Conservation (phyloP, 331 rosid genomes). For the Erythrophleum ivorense region DNA sequence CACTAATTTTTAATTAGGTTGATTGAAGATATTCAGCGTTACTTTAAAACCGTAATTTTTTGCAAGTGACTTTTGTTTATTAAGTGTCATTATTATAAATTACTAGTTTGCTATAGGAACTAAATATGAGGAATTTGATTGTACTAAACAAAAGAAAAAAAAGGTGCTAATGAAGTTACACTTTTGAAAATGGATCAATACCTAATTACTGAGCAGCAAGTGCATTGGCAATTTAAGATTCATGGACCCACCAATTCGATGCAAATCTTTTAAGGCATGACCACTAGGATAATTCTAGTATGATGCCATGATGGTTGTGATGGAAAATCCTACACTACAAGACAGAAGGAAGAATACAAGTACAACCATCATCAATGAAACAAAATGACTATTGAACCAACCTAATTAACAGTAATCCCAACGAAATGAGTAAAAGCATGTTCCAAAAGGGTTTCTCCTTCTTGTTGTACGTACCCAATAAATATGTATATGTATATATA, state of each 20-base stretch:
- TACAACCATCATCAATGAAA: constrained; percentile 25
- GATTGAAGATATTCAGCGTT: too few species aligned
- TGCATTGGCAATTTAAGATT: constrained; percentile 15
- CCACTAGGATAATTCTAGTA: constrained; percentile 95
- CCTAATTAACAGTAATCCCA: constrained; percentile 78
- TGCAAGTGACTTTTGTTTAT: too few species aligned
- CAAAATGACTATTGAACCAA: constrained; percentile 45
- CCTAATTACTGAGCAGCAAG: constrained; percentile 3
- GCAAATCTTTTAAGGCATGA: constrained; percentile 79
- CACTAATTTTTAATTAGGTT: too few species aligned
- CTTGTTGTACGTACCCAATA: constrained; percentile 78
- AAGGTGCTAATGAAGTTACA: too few species aligned
- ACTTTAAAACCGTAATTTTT: too few species aligned
- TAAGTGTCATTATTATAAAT: too few species aligned
- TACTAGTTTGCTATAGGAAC: too few species aligned
- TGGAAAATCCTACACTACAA: constrained; percentile 84
- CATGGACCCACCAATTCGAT: constrained; percentile 58
- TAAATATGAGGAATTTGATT: too few species aligned
- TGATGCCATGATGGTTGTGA: constrained; percentile 83
- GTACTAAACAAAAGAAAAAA: too few species aligned
- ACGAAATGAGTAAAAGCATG: constrained; percentile 63
- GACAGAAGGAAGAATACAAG: constrained; percentile 28
- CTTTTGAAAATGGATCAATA: too few species aligned
- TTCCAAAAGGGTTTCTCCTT: constrained; percentile 80
- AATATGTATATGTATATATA: too few species aligned